phyloP scores from a whole-genome alignment of 140 eudicot genomes.

The Bidens hawaiensis region DNA sequence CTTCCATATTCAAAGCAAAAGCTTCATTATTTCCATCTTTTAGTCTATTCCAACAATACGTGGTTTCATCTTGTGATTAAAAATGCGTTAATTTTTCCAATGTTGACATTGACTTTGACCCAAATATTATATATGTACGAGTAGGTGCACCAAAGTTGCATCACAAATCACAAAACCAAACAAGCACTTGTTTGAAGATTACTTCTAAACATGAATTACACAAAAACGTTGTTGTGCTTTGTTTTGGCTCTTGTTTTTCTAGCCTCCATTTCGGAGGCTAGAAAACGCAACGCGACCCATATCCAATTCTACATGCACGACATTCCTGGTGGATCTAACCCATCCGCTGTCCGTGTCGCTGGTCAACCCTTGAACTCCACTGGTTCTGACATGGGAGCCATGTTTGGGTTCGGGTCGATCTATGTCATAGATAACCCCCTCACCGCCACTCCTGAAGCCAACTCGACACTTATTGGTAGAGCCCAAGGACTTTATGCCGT shows the following conservation, averaged over 20 bases:
- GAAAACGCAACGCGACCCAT: slow-evolving; percentile 8
- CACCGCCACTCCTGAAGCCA: slow-evolving; percentile 21
- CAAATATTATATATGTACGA: not conserved
- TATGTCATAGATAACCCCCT: slow-evolving; percentile 32
- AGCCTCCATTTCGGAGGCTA: slow-evolving; percentile 10
- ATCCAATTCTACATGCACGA: slow-evolving; percentile 33
- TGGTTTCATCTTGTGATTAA: not conserved
- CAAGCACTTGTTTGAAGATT: not conserved
- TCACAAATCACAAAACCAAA: not conserved
- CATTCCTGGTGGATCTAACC: slow-evolving; percentile 20
- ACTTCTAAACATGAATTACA: slow-evolving; percentile 1
- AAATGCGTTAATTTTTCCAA: not conserved
- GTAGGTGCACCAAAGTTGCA: not conserved
- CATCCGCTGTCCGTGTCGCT: slow-evolving; percentile 25
- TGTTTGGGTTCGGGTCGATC: slow-evolving; percentile 29
- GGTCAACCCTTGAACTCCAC: slow-evolving; percentile 24
- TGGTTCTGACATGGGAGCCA: not conserved
- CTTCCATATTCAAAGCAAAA: not conserved
- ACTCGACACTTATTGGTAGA: slow-evolving; percentile 43
- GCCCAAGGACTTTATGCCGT: slow-evolving; percentile 60
- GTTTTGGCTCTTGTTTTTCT: not conserved
- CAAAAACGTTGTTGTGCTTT: not conserved
- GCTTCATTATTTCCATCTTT: slow-evolving; percentile 1
- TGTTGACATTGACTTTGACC: slow-evolving; percentile 18
- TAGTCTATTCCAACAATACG: not conserved